phyloP scores from a whole-genome alignment of 129 eudicot species.

The Scalesia atractyloides region DNA sequence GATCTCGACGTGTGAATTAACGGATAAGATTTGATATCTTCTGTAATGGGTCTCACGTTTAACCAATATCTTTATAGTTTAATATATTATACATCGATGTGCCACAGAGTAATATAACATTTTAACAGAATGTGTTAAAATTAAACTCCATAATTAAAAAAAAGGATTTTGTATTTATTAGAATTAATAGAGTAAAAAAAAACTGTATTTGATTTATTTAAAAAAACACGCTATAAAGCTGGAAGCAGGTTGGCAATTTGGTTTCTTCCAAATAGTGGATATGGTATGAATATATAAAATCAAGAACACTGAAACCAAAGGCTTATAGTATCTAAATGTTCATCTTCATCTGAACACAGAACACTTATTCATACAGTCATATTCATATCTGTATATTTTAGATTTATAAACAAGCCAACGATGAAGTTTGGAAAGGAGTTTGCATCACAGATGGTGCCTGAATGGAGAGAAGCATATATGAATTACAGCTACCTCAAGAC shows the following conservation, averaged over 20 bases:
- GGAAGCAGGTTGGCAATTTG: slow-evolving; percentile 7
- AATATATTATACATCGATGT: too few species aligned
- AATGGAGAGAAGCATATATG: slow-evolving; percentile 74
- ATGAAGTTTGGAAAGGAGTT: slow-evolving; percentile 69
- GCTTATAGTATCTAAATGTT: background rate
- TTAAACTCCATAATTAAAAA: background rate
- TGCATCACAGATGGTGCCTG: slow-evolving; percentile 67
- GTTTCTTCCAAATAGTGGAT: background rate
- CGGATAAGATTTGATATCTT: background rate
- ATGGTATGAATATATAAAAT: slow-evolving; percentile 6
- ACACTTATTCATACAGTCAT: too few species aligned
- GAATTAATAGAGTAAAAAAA: too few species aligned
- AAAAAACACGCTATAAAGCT: background rate
- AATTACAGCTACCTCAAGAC: slow-evolving; percentile 44
- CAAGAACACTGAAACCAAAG: background rate
- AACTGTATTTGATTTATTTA: slow-evolving; percentile 3
- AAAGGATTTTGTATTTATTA: background rate
- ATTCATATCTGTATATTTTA: background rate
- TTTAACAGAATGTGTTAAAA: too few species aligned
- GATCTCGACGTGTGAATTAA: slow-evolving; percentile 1
- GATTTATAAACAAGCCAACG: background rate
- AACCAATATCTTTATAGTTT: background rate
- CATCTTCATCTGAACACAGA: slow-evolving; percentile 1
- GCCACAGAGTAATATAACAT: too few species aligned
- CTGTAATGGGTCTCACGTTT: background rate